Evolutionary conservation across 495 filamentous ascomycete species (phyloP), one percentile per base, ranked within the genome.

Genomic region (Lophiotrema nucula): DNA sequence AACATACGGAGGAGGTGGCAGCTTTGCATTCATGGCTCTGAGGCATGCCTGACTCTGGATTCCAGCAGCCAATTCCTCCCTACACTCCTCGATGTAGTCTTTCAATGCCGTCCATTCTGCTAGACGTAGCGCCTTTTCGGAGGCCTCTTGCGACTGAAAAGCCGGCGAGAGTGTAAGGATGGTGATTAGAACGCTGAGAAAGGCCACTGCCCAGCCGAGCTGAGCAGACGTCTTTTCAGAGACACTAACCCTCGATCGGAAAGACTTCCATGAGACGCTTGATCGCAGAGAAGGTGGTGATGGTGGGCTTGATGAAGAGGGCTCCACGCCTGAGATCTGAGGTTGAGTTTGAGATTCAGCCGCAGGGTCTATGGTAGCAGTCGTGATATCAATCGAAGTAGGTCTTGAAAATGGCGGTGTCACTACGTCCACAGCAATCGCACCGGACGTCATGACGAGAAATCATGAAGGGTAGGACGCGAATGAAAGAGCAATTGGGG

Each of bases 31-130:
- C 43, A 49, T 49, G 25, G 58, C 58, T 33, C 35, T 47, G 10
- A 46, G 31, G 28, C 58, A 60, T 13, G 58, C 49, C 24, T 54
- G 49, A 13, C 48, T 53, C 18, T 54, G 25, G 19, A 54, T 60
- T 5, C 58, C 58, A 15, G 58, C 49, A 27, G 41, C 49, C 58
- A 60, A 22, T 35, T 53, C 58, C 19, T 52, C 39, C 31, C 50
- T 39, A 23, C 58, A 60, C 19, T 60, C 49, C 39, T 60, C 49
- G n/a, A 60, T 49, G 31, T 54, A 60, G 23, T 60, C 58, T 19
- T 60, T 60, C 23, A 60, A 31, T 8, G 58, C 58, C 21, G 58
- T 60, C 58, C 48, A 54, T 35, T 60, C 58, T 23, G 58, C 58
- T n/a, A 60, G 24, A 11, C 31, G 5, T 2, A 60, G 33, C 4